These are phyloP conservation scores for Crucibulum laeve DNA, from an alignment of 768 basidiomycete genomes.

Conservation along the genomic window DNA sequence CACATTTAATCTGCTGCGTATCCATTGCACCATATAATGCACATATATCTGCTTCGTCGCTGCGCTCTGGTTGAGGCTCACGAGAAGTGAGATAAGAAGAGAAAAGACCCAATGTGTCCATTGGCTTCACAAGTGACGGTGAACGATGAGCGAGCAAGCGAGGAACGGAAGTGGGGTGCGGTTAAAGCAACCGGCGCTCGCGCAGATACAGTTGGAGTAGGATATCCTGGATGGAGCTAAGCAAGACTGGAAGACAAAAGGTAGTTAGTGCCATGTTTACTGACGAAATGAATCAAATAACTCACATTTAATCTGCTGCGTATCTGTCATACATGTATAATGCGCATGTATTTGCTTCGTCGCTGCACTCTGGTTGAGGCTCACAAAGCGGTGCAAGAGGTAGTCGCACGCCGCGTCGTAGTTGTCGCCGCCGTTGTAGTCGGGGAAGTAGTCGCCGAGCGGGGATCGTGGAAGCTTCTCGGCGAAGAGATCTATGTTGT, in stretches of 20 bases:
- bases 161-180: too few relatives aligned
- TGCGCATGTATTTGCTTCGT: slow-evolving; percentile 90
- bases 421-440: slow-evolving; percentile 81
- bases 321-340: slow-evolving; percentile 93
- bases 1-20: slow-evolving; percentile 90
- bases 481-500: slow-evolving; percentile 95
- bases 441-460: slow-evolving; percentile 86
- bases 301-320: slow-evolving; percentile 88
- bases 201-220: slow-evolving; percentile 81
- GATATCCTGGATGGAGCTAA: slow-evolving; percentile 87
- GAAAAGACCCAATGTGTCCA: too few relatives aligned
- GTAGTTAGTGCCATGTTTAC: not conserved
- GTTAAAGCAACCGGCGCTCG: slow-evolving; percentile 81
- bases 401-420: slow-evolving; percentile 90
- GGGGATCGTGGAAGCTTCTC: slow-evolving; percentile 89
- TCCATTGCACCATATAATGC: slow-evolving; percentile 92
- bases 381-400: slow-evolving; percentile 72
- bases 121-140: too few relatives aligned
- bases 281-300: not conserved
- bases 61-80: slow-evolving; percentile 86
- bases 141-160: too few relatives aligned
- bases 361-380: slow-evolving; percentile 84
- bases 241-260: slow-evolving; percentile 45
- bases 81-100: too few relatives aligned
- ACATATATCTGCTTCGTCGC: slow-evolving; percentile 86